Evolutionary conservation across 1,284 basidiomycete genomes (phyloP).

Genomic region (Cystobasidiaceae sp.): DNA sequence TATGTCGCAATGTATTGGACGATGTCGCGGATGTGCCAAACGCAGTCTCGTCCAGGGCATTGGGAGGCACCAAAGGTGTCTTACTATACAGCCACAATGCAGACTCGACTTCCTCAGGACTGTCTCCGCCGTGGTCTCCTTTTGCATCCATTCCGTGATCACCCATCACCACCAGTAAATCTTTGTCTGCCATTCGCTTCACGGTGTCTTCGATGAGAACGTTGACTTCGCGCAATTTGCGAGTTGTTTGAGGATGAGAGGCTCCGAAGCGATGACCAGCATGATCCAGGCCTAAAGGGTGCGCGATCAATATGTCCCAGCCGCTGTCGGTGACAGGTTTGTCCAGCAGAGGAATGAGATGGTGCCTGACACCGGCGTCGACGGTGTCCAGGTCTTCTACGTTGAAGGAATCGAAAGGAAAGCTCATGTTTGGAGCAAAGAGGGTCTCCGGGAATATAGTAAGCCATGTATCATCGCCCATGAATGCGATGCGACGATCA

Average conservation of each 20-base stretch:
- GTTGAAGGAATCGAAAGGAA: constrained; percentile 93
- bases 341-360: constrained; percentile 73
- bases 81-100: constrained; percentile 89
- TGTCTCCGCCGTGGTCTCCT: constrained; percentile 95
- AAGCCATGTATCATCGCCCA: constrained; percentile 97
- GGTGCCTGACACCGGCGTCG: constrained; percentile 76
- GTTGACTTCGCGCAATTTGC: constrained; percentile 84
- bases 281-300: constrained; percentile 96
- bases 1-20: background rate
- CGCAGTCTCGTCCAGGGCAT: background rate
- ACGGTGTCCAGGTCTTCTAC: constrained; percentile 97
- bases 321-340: constrained; percentile 47
- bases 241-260: constrained; percentile 75
- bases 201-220: constrained; percentile 68
- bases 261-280: constrained; percentile 92
- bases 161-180: constrained; percentile 83
- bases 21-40: background rate
- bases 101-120: constrained; percentile 74
- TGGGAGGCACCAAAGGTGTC: constrained; percentile 15
- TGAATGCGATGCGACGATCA: constrained; percentile 64
- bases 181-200: constrained; percentile 63
- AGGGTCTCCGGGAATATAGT: constrained; percentile 77
- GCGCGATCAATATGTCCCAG: constrained; percentile 84
- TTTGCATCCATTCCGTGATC: constrained; percentile 96
- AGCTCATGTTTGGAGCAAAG: constrained; percentile 56